phyloP scores from a whole-genome alignment of 176 grass and related monocot genomes.

The sorghum (Sorghum bicolor) region DNA sequence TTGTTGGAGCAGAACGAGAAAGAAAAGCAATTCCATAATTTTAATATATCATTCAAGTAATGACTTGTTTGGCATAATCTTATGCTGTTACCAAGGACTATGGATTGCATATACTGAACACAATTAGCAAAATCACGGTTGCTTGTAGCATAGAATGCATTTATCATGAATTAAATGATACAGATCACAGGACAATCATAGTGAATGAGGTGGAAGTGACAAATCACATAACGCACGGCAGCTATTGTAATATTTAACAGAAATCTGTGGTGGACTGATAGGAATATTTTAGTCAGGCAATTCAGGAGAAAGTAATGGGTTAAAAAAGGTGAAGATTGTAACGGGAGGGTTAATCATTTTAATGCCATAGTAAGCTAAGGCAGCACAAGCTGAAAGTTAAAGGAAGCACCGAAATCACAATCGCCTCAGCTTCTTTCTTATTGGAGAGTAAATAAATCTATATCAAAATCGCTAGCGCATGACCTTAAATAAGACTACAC shows the following conservation, averaged over 20 bases:
- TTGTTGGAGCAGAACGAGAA: not conserved
- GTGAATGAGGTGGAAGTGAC: not conserved
- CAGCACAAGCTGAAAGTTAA: slow-evolving; percentile 12
- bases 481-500: not conserved
- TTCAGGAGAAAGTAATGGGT: not conserved
- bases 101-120: slow-evolving; percentile 27
- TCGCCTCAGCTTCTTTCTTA: not conserved
- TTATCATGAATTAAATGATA: slow-evolving; percentile 20
- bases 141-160: slow-evolving; percentile 25
- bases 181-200: not conserved
- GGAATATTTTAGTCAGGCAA: not conserved
- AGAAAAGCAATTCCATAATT: not conserved
- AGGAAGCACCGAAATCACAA: slow-evolving; percentile 13
- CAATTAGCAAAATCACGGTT: slow-evolving; percentile 30
- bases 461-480: not conserved
- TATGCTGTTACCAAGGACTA: slow-evolving; percentile 33
- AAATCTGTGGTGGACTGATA: not conserved
- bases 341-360: not conserved
- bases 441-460: not conserved
- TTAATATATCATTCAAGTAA: slow-evolving; percentile 21
- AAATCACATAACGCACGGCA: not conserved
- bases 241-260: not conserved
- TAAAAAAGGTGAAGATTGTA: not conserved
- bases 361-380: not conserved
- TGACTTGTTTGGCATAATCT: slow-evolving; percentile 24